A percentile compares a stretch with the other conserved stretches of the same genome.
These are phyloP conservation scores for Exsudoporus floridanus DNA, from an alignment of 1,284 basidiomycete species.

Conservation along the genomic window DNA sequence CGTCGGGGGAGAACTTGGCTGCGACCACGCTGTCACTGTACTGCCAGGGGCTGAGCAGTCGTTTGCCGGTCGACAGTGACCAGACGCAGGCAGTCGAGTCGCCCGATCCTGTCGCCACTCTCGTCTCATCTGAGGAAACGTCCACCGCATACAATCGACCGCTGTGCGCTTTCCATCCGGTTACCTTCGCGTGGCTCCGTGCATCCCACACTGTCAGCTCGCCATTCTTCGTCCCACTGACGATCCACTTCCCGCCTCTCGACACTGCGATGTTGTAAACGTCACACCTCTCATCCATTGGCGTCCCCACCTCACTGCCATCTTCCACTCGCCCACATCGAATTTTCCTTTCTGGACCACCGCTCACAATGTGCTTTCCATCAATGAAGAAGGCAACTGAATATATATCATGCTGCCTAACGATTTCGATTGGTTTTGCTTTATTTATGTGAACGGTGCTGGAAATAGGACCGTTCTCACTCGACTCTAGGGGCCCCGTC, in stretches of 20 bases:
- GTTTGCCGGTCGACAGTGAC: neutral
- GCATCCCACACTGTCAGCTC: neutral
- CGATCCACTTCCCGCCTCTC: neutral
- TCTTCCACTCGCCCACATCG: neutral
- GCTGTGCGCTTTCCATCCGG: neutral
- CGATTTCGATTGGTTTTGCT: neutral
- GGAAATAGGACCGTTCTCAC: too few species aligned
- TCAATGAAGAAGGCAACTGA: neutral
- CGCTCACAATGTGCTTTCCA: neutral
- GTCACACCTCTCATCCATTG: neutral
- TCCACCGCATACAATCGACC: neutral
- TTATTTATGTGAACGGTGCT: too few species aligned
- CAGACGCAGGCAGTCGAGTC: neutral
- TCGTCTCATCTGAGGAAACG: neutral
- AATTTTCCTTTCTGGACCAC: neutral
- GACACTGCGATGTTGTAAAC: neutral
- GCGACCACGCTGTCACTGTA: neutral
- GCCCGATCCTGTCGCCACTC: neutral
- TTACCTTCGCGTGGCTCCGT: neutral
- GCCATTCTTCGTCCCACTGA: neutral
- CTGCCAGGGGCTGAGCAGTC: neutral
- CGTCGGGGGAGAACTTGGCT: neutral
- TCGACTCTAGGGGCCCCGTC: neutral
- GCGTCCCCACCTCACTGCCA: neutral
- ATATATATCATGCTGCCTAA: accelerated